phyloP scores from a whole-genome alignment of 139 green algal genomes.

The Chlamydomonas sp. region DNA sequence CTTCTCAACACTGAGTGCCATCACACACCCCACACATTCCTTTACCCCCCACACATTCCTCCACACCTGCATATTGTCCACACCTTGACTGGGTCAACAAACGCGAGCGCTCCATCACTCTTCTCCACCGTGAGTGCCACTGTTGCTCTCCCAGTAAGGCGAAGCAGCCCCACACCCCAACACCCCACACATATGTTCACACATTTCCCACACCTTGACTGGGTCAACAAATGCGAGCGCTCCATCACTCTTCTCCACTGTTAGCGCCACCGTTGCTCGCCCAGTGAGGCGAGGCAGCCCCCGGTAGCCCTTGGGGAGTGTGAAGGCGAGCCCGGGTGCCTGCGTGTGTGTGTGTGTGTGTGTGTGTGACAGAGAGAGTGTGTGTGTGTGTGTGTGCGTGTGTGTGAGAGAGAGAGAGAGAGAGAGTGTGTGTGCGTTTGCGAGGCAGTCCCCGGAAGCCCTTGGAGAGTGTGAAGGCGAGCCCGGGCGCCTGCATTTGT shows the following conservation, averaged over 20 bases:
- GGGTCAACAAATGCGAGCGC: slow-evolving; percentile 36
- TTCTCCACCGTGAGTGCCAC: slow-evolving; percentile 48
- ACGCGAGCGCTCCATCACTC: slow-evolving; percentile 30
- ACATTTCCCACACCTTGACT: slow-evolving; percentile 2
- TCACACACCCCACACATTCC: too few species aligned
- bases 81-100: slow-evolving; percentile 34
- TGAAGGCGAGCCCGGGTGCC: slow-evolving; percentile 57
- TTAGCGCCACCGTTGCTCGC: slow-evolving; percentile 41
- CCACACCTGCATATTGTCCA: too few species aligned
- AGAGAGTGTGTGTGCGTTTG: too few species aligned
- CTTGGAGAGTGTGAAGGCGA: slow-evolving; percentile 51
- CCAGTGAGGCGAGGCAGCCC: slow-evolving; percentile 37
- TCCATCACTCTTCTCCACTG: slow-evolving; percentile 41
- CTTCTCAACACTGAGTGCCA: slow-evolving; percentile 45
- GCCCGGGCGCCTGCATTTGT: slow-evolving; percentile 58
- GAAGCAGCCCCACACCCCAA: slow-evolving; percentile 12
- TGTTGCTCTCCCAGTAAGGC: slow-evolving; percentile 43
- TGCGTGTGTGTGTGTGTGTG: too few species aligned
- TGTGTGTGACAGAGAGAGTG: too few species aligned
- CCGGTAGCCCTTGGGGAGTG: slow-evolving; percentile 36
- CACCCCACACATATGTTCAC: neutral
- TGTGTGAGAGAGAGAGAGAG: too few species aligned
- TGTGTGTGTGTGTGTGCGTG: too few species aligned
- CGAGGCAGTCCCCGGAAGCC: slow-evolving; percentile 22
- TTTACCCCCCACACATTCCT: too few species aligned